phyloP scores from a whole-genome alignment of 163 green algal species.

The Chloromonas sp. region DNA sequence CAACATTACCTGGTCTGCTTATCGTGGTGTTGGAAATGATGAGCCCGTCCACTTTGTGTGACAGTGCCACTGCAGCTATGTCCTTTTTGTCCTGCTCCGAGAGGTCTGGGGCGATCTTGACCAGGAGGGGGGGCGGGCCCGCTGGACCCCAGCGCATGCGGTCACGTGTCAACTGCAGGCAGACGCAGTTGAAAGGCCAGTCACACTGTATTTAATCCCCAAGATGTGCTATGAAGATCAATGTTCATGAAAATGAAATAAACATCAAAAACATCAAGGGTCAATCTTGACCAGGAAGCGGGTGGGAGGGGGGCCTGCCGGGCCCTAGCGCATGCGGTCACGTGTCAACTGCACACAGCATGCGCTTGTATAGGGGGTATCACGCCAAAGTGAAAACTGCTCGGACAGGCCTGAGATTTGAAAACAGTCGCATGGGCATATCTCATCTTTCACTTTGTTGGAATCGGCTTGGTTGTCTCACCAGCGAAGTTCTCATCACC shows the following conservation, averaged over 20 bases:
- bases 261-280: constrained; percentile 34
- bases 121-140: constrained; percentile 82
- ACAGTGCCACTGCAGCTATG: constrained; percentile 76
- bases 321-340: constrained; percentile 57
- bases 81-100: constrained; percentile 73
- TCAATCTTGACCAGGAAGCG: constrained; percentile 93
- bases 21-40: constrained; percentile 97
- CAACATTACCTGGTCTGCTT: constrained; percentile 52
- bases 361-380: no score
- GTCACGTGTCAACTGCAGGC: constrained; percentile 48
- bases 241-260: background rate
- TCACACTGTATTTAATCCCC: background rate
- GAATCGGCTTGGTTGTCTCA: no score
- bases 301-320: constrained; percentile 55
- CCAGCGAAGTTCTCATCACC: no score
- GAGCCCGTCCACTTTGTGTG: constrained; percentile 73
- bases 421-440: no score
- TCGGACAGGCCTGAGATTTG: no score
- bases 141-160: constrained; percentile 48
- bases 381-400: no score
- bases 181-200: background rate
- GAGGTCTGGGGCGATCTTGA: constrained; percentile 96
- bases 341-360: constrained; percentile 37
- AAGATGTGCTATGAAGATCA: background rate
- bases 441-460: no score